Evolutionary conservation across 2,329 filamentous ascomycete genomes (phyloP), one percentile per base, ranked within the genome.

Genomic region (Verruconis gallopava): DNA sequence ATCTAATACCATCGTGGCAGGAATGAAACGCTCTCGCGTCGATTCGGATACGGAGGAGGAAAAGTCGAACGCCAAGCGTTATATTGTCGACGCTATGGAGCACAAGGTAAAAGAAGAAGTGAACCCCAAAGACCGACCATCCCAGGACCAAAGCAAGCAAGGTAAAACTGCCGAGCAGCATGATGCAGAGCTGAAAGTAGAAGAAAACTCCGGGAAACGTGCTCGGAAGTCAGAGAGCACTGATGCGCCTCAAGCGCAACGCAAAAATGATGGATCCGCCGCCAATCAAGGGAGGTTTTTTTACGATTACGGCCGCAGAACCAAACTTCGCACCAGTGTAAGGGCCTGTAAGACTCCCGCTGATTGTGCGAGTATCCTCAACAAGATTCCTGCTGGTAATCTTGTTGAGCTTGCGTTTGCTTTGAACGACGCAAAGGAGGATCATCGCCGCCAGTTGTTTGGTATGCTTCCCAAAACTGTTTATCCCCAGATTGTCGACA

Each of bases 351-450:
- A 36, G 18, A 36, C 33, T 36, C 33, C 17, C 33, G 33, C 33
- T 36, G 33, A 36, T 18, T 36, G 33, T 36, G 33, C 9, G 18
- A 15, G 33, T 36, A 36, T 36, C 33, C 33, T 36, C 33, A 36
- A 36, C 33, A 36, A 36, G 33, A 36, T 36, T 36, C 33, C 33
- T 15, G 33, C 33, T 15, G 17, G 33, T 36, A 36, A 36, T 36
- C 11, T 36, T 36, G 18, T 36, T 36, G 33, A 13, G 11, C 33
- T 36, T 36, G 33, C 33, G 12, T 36, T 6, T 15, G 33, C 33
- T 36, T 36, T 36, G 18, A 36, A 36, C 33, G 33, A 36, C 33
- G 33, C 33, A 18, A 36, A 36, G 18, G 33, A 36, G 33, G 18
- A 36, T 18, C 33, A 36, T 36, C 33, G 33, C 33, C 33, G 33